Percentiles rank a stretch among this genome's conserved stretches.
phyloP scores from a whole-genome alignment of 2,329 filamentous ascomycete species.

The Aspergillus sp. region DNA sequence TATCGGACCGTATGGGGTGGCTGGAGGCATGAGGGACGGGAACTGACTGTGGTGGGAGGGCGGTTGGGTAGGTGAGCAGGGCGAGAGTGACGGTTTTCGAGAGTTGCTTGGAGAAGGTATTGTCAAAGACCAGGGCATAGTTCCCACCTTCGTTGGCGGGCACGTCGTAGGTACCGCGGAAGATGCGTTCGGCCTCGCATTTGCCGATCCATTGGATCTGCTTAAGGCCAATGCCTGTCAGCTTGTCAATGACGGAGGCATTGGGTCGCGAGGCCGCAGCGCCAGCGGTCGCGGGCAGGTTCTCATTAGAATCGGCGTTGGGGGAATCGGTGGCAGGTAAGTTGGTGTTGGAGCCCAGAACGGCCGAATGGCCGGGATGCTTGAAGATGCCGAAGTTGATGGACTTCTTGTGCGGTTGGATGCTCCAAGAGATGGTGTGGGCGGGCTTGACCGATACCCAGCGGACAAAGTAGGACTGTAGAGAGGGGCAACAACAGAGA shows the following conservation, averaged over 20 bases:
- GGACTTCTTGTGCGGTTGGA: slow-evolving; percentile 97
- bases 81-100: slow-evolving; percentile 96
- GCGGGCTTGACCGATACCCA: slow-evolving; percentile 92
- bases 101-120: slow-evolving; percentile 94
- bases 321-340: slow-evolving; percentile 46
- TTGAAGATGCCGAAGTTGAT: slow-evolving; percentile 99
- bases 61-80: slow-evolving; percentile 88
- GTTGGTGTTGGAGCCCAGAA: slow-evolving; percentile 45
- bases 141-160: slow-evolving; percentile 75
- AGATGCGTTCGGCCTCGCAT: slow-evolving; percentile 94
- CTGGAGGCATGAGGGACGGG: slow-evolving; percentile 48
- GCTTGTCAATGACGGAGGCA: slow-evolving; percentile 68
- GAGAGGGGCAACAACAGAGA: slow-evolving; percentile 2
- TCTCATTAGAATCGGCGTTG: slow-evolving; percentile 41
- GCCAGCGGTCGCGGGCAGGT: slow-evolving; percentile 26
- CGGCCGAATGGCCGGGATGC: slow-evolving; percentile 73
- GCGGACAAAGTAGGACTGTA: slow-evolving; percentile 91
- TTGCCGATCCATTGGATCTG: slow-evolving; percentile 80
- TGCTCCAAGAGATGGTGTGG: slow-evolving; percentile 94
- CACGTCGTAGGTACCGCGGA: slow-evolving; percentile 86
- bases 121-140: slow-evolving; percentile 97
- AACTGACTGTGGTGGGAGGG: slow-evolving; percentile 50
- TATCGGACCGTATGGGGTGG: slow-evolving; percentile 46
- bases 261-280: slow-evolving; percentile 58
- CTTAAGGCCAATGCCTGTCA: slow-evolving; percentile 63